Base-by-base conservation (phyloP, 2,329 filamentous ascomycete species). In the Epicoccum nigrum region DNA sequence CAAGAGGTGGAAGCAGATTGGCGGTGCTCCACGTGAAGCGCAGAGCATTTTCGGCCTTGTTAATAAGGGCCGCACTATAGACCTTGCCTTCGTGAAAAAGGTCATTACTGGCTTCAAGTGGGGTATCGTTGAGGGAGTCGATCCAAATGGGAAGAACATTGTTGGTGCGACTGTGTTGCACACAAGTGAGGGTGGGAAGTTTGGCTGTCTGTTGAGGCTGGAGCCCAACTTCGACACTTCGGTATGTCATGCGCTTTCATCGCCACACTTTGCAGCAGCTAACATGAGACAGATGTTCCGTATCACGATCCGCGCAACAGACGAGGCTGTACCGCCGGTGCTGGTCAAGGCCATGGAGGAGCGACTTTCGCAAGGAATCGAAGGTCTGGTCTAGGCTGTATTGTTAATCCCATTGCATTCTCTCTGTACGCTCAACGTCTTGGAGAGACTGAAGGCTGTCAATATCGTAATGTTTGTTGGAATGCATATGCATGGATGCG, bases 1-100 rank as follows among this genome's bases (percentile, higher is more conserved):
- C 83, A 97, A 95, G 80, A 83, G 95, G 43, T 99, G 94, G 94
- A 95, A 96, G 80, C 94, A 99, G 76, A 97, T 99, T 64, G 94
- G 94, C 11, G 91, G 89, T 4, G 85, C 85, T 1, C 87, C 92
- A 1, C 84, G 95, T 23, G 95, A 99, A 74, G 87, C 90, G 0
- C 94, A 99, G 72, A 83, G 83, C 39, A 91, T 97, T 25, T 95
- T 99, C 73, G 86, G 87, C 0, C 71, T 93, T 1, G 81, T 80
- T 21, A 80, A 76, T 57, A 81, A 82, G 47, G 81, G 79, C 13
- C 79, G 81, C 11, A 86, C 87, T 57, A 83, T 95, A 56, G 88
- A 82, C 53, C 84, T 89, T 51, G 76, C 78, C 2, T 92, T 90
- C 61, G 87, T 95, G 35, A 79, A 86, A 41, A 84, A 81, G 59